Base-by-base conservation (phyloP, 345 rosid genomes). In the Acer campestre region DNA sequence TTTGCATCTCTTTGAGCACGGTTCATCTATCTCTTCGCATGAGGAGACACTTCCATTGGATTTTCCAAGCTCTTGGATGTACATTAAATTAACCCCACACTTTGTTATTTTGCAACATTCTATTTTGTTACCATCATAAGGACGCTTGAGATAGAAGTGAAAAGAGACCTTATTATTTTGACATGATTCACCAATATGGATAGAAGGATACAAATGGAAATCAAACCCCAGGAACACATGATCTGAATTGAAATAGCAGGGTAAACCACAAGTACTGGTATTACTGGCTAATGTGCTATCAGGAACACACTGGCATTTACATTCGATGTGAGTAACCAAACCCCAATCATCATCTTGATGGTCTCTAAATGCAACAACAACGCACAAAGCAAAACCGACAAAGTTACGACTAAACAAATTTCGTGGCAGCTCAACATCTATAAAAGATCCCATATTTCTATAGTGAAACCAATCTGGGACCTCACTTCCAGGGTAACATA, bases 391-490 rank as follows among this genome's bases (percentile, higher is more conserved):
- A 42, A 61, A 14, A 9, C 48, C 70, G 6, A 25, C 23, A 27
- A 46, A 16, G 7, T 69, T 69, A 12, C 1, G 9, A 23, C 18
- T 16, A 67, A 20, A 27, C 14, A 44, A 44, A 69, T 25, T 18
- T 14, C 31, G 48, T 4, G 38, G 79, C n/a, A 59, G 40, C 25
- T 77, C 27, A 42, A 42, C 10, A 42, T 6, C 7, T 2, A 77
- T 17, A 8, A 31, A 22, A 46, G 75, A 62, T 48, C 51, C 70
- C 10, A 2, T 35, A 9, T 8, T 63, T 61, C 35, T 61, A 18
- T 46, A 12, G 10, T 25, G 29, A 14, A 70, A 61, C 80, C 80
- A 77, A 14, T 77, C 31, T 23, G 80, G 75, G 25, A 77, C 29
- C 3, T 70, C 68, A 48, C 69, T 38, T 11, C 80, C 80, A 0